phyloP scores from a whole-genome alignment of 2,329 filamentous ascomycete species.

The Pestalotiopsis sp. region DNA sequence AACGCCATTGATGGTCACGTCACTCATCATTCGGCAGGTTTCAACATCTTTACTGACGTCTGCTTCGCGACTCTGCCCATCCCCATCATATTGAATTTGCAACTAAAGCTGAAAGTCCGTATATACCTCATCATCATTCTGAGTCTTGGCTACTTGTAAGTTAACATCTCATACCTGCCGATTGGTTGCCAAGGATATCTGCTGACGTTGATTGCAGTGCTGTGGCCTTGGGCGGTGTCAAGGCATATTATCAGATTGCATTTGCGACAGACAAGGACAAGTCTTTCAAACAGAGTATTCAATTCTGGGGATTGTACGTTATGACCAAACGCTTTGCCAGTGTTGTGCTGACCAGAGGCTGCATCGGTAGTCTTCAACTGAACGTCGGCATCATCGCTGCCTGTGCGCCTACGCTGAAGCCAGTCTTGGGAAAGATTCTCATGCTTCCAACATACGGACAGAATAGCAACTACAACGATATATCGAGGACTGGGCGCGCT shows the following conservation, averaged over 20 bases:
- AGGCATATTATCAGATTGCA: constrained; percentile 38
- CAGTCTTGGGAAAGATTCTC: constrained; percentile 2
- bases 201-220: background rate
- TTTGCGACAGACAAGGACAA: constrained; percentile 32
- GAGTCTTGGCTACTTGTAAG: constrained; percentile 41
- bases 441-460: background rate
- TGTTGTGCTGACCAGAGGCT: background rate
- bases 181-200: background rate
- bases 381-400: constrained; percentile 13
- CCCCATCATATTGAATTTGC: constrained; percentile 43
- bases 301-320: constrained; percentile 16
- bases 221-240: constrained; percentile 38
- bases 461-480: constrained; percentile 4
- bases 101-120: constrained; percentile 39
- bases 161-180: background rate
- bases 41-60: constrained; percentile 47
- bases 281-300: constrained; percentile 30
- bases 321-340: too few species aligned
- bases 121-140: constrained; percentile 43
- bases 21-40: constrained; percentile 22
- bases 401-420: constrained; percentile 8
- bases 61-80: constrained; percentile 44
- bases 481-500: background rate
- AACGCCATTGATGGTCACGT: background rate
- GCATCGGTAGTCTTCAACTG: constrained; percentile 5